Base-by-base conservation (phyloP, 768 basidiomycete genomes). In the Panaeolus cyanescens region DNA sequence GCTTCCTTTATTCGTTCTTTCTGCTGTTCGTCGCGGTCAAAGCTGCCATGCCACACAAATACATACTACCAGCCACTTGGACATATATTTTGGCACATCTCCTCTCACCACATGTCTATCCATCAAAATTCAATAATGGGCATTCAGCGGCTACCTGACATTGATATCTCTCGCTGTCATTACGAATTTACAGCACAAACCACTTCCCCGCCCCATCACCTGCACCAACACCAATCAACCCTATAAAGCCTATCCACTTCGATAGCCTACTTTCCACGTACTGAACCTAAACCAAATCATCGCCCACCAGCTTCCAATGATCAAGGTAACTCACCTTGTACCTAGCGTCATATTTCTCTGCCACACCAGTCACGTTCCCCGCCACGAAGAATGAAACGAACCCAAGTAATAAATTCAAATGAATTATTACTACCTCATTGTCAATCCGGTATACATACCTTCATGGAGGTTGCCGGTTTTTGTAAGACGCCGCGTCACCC, bases 301-400 rank as follows among this genome's bases (percentile, higher is more conserved):
- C n/a, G n/a, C n/a, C n/a, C n/a, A 50, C 45, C 25, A 50, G 45
- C 8, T 28, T n/a, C n/a, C n/a, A 28, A 50, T 28, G 13, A 28
- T 50, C 45, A 50, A 50, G 12, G 3, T 50, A 25, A 17, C 45
- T 50, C 25, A 28, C 15, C 45, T 15, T 25, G 45, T 50, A 50
- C 45, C 45, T 50, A 20, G 45, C 45, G n/a, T n/a, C n/a, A n/a
- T n/a, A n/a, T 28, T 50, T 50, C 22, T 50, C 25, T 50, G 45
- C 45, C 45, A 25, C 40, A 50, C n/a, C n/a, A 13, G 45, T 50
- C 45, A 50, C 30, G 45, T 50, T 50, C 45, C 45, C n/a, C 45
- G 45, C 45, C 45, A 50, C 45, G 45, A 50, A 50, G 8, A 12
- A 45, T 5, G 22, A 50, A 50, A 50, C 30, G 25, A 30, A 42